A percentile compares a stretch with the other conserved stretches of the same genome.
Conservation (phyloP, 495 filamentous ascomycete species). For the Saxophila tyrrhenica region DNA sequence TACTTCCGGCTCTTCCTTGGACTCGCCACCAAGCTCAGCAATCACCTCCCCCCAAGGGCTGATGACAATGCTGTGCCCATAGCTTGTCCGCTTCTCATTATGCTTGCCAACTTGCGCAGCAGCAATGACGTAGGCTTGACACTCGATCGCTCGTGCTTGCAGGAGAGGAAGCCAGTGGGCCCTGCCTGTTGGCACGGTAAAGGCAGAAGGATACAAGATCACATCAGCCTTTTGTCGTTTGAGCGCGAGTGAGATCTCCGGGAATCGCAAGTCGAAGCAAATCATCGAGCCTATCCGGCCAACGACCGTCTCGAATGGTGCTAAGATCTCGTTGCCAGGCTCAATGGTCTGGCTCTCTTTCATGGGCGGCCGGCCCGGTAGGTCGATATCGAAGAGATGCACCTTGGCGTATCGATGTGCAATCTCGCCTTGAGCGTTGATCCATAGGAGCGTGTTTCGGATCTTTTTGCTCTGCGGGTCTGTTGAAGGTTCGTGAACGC, state of each 20-base stretch:
- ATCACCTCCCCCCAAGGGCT: conserved; percentile 79
- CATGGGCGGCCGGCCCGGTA: conserved; percentile 48
- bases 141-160: conserved; percentile 77
- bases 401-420: conserved; percentile 62
- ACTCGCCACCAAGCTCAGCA: conserved; percentile 47
- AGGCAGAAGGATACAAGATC: conserved; percentile 81
- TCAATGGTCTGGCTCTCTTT: conserved; percentile 57
- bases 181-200: conserved; percentile 74
- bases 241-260: conserved; percentile 60
- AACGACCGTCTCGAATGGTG: conserved; percentile 60
- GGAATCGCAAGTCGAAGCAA: conserved; percentile 87
- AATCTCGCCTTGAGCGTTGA: conserved; percentile 51
- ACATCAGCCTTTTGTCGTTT: conserved; percentile 58
- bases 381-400: conserved; percentile 66
- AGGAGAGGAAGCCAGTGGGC: conserved; percentile 79
- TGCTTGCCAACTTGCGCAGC: conserved; percentile 76
- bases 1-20: conserved; percentile 40
- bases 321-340: conserved; percentile 43
- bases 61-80: conserved; percentile 80
- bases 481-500: conserved; percentile 68
- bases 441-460: conserved; percentile 59
- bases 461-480: conserved; percentile 38
- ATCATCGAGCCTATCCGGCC: conserved; percentile 70
- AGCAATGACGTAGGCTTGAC: conserved; percentile 75
- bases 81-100: conserved; percentile 68